Conservation (phyloP, 306 rosid species). For the Cicer yamashitae region DNA sequence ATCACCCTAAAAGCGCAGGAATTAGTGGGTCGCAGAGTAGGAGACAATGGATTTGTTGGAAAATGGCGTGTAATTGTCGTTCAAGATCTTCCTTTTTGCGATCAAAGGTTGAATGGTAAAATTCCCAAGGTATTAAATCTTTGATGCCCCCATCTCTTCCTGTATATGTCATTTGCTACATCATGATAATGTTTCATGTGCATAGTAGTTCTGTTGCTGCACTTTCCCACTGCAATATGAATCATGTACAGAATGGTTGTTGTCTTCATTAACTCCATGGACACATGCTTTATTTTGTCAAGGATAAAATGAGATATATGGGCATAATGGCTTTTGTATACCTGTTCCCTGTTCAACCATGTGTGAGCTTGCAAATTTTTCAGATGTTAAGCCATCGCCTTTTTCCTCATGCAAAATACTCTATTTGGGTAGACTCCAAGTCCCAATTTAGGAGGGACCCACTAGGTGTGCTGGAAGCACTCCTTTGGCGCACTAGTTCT, state of each 20-base stretch:
- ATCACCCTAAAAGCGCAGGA: slow-evolving; percentile 78
- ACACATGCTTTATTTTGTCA: slow-evolving; percentile 13
- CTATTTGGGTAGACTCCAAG: slow-evolving; percentile 97
- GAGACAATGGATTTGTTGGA: slow-evolving; percentile 73
- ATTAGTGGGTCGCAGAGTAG: slow-evolving; percentile 60
- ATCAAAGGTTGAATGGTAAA: slow-evolving; percentile 97
- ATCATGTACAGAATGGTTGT: slow-evolving; percentile 15
- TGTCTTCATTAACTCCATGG: slow-evolving; percentile 23
- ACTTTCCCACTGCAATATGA: slow-evolving; percentile 3
- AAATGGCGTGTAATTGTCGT: slow-evolving; percentile 87
- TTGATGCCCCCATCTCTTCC: not conserved
- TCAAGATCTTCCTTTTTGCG: slow-evolving; percentile 85
- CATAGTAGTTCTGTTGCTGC: slow-evolving; percentile 13
- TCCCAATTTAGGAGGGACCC: slow-evolving; percentile 98
- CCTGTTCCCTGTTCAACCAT: slow-evolving; percentile 29
- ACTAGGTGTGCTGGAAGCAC: slow-evolving; percentile 87
- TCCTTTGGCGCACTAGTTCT: slow-evolving; percentile 85
- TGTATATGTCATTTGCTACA: not conserved
- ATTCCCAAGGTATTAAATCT: slow-evolving; percentile 75
- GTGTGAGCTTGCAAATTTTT: slow-evolving; percentile 44
- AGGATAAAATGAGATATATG: slow-evolving; percentile 16
- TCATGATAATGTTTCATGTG: slow-evolving; percentile 25
- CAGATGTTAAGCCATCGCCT: slow-evolving; percentile 96
- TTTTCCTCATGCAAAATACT: slow-evolving; percentile 88
- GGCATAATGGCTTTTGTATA: not conserved